Base-by-base conservation (phyloP, 768 basidiomycete genomes). In the Leccinellum luteum region DNA sequence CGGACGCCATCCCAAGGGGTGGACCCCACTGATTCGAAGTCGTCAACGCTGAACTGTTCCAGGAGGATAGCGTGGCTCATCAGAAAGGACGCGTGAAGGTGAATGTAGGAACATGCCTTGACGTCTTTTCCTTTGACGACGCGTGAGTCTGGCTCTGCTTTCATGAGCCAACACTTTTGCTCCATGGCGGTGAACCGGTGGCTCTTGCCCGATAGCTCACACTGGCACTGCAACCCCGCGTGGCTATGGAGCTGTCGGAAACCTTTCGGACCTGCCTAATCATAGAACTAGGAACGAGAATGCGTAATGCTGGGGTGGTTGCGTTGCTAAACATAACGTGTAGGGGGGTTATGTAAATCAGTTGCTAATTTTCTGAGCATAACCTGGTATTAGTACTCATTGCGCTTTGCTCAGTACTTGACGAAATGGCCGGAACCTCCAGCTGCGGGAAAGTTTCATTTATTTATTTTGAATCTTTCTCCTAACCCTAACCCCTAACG, bases 1-100 rank as follows among this genome's bases (percentile, higher is more conserved):
- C 91, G 78, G 21, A 93, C 91, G n/a, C 91, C 91, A 66, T 92
- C 91, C 91, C 91, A 93, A 32, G 90, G 77, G 0, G 90, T 90
- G 19, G 80, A 87, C 54, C 77, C 79, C 53, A 79, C 80, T 8
- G 76, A 60, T 71, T 93, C 91, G 67, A 94, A 91, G 70, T 94
- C 92, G 60, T 92, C 90, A 7, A 94, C 85, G 58, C 88, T 90
- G 67, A 94, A 94, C 90, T 92, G 63, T 56, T n/a, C 7, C 35
- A 55, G 21, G 15, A 56, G 27, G 45, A 45, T 34, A 6, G 32
- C 4, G 25, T 59, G 25, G 7, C n/a, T n/a, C 3, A 19, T 35
- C 25, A 31, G 30, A 34, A 21, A 43, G 19, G 6, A 43, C 6
- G 19, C 10, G 38, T 19, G 23, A 34, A 12, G 14, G 30, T 15